phyloP scores from a whole-genome alignment of 345 rosid species.

The Abelmoschus esculentus region DNA sequence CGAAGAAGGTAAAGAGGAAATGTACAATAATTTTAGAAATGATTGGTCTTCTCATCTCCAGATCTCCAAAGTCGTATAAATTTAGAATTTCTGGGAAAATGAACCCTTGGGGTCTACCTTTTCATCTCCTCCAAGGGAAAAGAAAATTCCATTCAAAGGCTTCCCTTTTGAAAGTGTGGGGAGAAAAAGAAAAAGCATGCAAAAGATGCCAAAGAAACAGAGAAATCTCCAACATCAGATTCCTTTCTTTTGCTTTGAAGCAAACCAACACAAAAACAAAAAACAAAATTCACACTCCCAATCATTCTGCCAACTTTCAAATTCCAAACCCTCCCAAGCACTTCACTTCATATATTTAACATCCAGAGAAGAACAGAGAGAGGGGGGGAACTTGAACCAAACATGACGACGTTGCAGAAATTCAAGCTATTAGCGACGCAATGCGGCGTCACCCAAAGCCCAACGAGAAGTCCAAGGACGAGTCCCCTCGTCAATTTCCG shows the following conservation, averaged over 20 bases:
- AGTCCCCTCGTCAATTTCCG: slow-evolving; percentile 67
- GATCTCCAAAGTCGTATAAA: neutral
- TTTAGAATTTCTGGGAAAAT: slow-evolving; percentile 24
- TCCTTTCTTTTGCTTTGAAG: slow-evolving; percentile 29
- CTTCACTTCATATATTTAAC: slow-evolving; percentile 5
- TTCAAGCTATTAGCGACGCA: slow-evolving; percentile 81
- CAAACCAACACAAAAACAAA: neutral
- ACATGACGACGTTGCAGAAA: slow-evolving; percentile 73
- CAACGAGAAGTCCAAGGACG: slow-evolving; percentile 68
- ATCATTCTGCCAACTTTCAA: slow-evolving; percentile 11
- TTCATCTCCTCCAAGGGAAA: neutral
- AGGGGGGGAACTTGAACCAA: neutral
- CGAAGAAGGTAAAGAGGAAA: no score
- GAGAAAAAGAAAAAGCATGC: slow-evolving; percentile 12
- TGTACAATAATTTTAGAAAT: no score
- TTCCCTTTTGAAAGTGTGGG: slow-evolving; percentile 28
- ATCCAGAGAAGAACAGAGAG: slow-evolving; percentile 1
- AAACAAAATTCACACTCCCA: slow-evolving; percentile 1
- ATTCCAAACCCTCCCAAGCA: slow-evolving; percentile 13
- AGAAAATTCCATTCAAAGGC: slow-evolving; percentile 48
- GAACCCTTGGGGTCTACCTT: slow-evolving; percentile 6
- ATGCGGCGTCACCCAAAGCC: slow-evolving; percentile 77
- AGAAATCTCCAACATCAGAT: slow-evolving; percentile 26
- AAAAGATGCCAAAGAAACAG: neutral
- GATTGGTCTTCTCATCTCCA: no score